Conservation (phyloP, 305 asterid species). For the Withania somnifera region DNA sequence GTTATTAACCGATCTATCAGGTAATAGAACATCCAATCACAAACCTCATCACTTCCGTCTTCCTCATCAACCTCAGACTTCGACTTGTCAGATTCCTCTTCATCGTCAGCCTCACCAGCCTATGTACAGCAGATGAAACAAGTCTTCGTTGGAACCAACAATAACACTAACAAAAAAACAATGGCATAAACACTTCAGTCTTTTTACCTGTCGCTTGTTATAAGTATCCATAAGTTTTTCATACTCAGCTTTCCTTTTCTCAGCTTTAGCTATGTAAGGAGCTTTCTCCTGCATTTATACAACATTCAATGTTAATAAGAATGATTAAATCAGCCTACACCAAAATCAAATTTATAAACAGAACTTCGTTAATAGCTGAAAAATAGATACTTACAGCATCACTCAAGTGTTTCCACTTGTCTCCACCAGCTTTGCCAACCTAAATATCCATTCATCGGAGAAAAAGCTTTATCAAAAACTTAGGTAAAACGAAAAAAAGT, state of each 20-base stretch:
- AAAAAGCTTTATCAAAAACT: neutral
- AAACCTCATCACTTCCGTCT: conserved; percentile 55
- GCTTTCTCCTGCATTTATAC: conserved; percentile 30
- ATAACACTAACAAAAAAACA: too few relatives aligned
- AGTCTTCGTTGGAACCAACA: too few relatives aligned
- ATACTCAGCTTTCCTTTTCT: conserved; percentile 37
- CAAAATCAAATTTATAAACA: neutral
- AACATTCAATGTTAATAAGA: neutral
- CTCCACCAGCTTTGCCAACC: conserved; percentile 59
- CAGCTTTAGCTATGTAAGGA: conserved; percentile 40
- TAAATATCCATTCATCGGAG: neutral
- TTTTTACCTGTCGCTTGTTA: conserved; percentile 24
- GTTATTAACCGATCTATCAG: too few relatives aligned
- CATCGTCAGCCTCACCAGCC: conserved; percentile 35
- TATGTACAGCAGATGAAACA: neutral
- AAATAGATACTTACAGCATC: conserved; percentile 18
- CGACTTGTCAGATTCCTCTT: conserved; percentile 70
- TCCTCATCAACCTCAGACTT: conserved; percentile 67
- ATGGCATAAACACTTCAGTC: too few relatives aligned
- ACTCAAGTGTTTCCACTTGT: conserved; percentile 45
- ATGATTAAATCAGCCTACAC: neutral
- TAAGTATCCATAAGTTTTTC: conserved; percentile 40
- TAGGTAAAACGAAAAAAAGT: neutral
- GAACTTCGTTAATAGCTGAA: neutral
- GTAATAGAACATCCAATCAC: neutral